Percentiles rank a stretch among this genome's conserved stretches.
phyloP scores from a whole-genome alignment of 495 filamentous ascomycete species.

The Aspergillus kassunensis region DNA sequence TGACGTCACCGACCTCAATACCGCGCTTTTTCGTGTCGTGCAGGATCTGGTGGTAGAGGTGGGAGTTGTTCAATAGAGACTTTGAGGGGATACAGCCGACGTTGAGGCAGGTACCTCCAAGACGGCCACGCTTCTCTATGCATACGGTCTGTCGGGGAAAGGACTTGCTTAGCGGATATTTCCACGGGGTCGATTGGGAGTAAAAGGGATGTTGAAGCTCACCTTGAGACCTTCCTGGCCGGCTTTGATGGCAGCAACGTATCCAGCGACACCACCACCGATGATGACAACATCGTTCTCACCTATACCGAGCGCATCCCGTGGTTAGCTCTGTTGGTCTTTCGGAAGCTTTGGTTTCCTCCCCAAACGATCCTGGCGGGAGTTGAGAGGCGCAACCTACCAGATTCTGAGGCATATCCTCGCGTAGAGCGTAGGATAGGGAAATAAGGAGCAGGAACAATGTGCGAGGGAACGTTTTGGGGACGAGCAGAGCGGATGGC shows the following conservation, averaged over 20 bases:
- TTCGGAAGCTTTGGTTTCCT: slow-evolving; percentile 16
- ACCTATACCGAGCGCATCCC: slow-evolving; percentile 47
- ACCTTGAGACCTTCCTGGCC: slow-evolving; percentile 98
- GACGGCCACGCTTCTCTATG: slow-evolving; percentile 94
- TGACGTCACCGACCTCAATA: slow-evolving; percentile 94
- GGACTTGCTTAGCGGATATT: slow-evolving; percentile 10
- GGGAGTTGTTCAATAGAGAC: slow-evolving; percentile 98
- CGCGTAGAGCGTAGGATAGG: slow-evolving; percentile 57
- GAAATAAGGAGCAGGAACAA: slow-evolving; percentile 52
- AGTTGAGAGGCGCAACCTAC: slow-evolving; percentile 44
- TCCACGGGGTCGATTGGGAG: slow-evolving; percentile 6
- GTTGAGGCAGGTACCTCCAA: slow-evolving; percentile 97
- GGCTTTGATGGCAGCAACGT: slow-evolving; percentile 98
- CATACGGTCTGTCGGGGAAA: slow-evolving; percentile 68
- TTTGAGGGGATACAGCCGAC: slow-evolving; percentile 99
- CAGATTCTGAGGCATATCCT: slow-evolving; percentile 75
- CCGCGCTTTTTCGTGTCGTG: slow-evolving; percentile 97
- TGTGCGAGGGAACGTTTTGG: slow-evolving; percentile 47
- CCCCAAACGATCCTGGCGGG: not conserved
- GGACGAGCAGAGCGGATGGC: slow-evolving; percentile 48
- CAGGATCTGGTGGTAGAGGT: slow-evolving; percentile 94
- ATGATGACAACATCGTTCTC: slow-evolving; percentile 92
- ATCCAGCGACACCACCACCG: slow-evolving; percentile 95
- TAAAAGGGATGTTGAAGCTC: slow-evolving; percentile 16
- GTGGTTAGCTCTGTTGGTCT: slow-evolving; percentile 18